These are phyloP conservation scores for Metroxylon sagu DNA, from an alignment of 176 grass and related monocot species.

Conservation along the genomic window DNA sequence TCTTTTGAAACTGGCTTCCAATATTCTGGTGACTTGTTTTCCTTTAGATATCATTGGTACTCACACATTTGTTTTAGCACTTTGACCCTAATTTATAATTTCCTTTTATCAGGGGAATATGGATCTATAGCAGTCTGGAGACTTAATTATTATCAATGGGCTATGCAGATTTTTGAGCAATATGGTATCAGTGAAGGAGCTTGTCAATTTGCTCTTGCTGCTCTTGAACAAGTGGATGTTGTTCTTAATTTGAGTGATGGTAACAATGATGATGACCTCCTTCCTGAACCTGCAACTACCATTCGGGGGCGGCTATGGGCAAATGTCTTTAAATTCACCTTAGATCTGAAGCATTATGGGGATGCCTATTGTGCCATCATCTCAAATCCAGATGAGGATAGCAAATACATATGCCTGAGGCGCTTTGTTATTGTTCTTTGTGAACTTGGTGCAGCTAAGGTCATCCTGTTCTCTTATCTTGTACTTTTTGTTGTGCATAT, in stretches of 20 bases:
- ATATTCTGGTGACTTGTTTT: constrained; percentile 45
- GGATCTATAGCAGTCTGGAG: constrained; percentile 55
- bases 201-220: constrained; percentile 83
- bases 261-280: constrained; percentile 28
- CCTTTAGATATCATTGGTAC: constrained; percentile 7
- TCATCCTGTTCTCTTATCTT: constrained; percentile 25
- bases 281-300: constrained; percentile 42
- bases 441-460: constrained; percentile 79
- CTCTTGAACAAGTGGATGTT: constrained; percentile 80
- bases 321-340: constrained; percentile 79
- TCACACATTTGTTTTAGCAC: constrained; percentile 5
- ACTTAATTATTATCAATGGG: constrained; percentile 90
- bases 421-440: constrained; percentile 94
- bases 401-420: constrained; percentile 83
- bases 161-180: constrained; percentile 85
- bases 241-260: constrained; percentile 32
- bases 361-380: constrained; percentile 87
- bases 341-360: constrained; percentile 74
- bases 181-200: constrained; percentile 67
- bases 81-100: constrained; percentile 9
- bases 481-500: not conserved
- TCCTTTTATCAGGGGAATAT: constrained; percentile 41
- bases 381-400: constrained; percentile 85
- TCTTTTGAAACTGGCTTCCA: constrained; percentile 71
- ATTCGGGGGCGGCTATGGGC: constrained; percentile 76